These are phyloP conservation scores for Clarkia xantiana DNA, from an alignment of 345 rosid genomes.

Conservation along the genomic window DNA sequence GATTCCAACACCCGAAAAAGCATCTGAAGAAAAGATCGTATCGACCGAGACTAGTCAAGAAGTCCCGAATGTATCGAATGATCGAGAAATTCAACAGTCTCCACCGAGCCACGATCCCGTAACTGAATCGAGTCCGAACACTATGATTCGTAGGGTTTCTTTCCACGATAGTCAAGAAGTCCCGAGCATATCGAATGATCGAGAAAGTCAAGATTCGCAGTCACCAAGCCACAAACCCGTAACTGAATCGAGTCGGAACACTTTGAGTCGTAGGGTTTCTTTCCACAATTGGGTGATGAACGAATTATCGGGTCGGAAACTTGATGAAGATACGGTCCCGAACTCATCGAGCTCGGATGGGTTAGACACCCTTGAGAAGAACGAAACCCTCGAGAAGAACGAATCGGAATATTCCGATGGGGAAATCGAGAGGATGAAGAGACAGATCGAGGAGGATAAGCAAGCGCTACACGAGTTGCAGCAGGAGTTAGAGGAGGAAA, in stretches of 20 bases:
- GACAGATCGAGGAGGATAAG: constrained; percentile 76
- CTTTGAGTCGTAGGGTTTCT: too few species aligned
- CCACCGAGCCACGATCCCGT: too few species aligned
- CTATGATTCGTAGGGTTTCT: too few species aligned
- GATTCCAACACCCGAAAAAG: constrained; percentile 16
- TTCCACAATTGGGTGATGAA: too few species aligned
- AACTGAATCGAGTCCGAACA: too few species aligned
- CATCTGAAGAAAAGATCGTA: constrained; percentile 22
- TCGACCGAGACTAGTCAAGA: constrained; percentile 24
- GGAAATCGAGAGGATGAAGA: constrained; percentile 48
- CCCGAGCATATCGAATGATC: constrained; percentile 29
- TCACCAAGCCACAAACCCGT: too few species aligned
- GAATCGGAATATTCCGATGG: constrained; percentile 88
- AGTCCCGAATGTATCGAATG: constrained; percentile 30
- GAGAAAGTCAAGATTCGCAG: too few species aligned
- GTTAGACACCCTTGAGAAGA: constrained; percentile 46
- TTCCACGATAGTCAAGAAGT: constrained; percentile 11
- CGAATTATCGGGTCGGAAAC: too few species aligned
- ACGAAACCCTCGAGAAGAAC: constrained; percentile 66
- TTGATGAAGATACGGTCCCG: constrained; percentile 23
- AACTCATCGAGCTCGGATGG: constrained; percentile 33
- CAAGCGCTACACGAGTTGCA: constrained; percentile 38
- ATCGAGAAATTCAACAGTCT: too few species aligned
- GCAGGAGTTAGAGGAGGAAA: constrained; percentile 89
- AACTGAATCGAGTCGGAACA: too few species aligned